Base-by-base conservation (phyloP, 2,329 filamentous ascomycete species). In the Neofusicoccum sp. region DNA sequence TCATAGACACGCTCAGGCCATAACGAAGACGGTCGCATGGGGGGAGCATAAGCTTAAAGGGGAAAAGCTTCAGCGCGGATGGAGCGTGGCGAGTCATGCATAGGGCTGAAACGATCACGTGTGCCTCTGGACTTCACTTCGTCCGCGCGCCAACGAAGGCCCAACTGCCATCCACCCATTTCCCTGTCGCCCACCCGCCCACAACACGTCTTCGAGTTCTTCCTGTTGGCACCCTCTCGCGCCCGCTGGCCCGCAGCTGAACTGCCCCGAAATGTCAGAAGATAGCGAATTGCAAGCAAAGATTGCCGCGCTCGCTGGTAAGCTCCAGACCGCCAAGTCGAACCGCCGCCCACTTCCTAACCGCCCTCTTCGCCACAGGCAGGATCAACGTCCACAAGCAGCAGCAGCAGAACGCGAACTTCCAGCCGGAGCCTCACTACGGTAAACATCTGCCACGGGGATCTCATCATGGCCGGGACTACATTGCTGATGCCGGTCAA, bases 361-460 rank as follows among this genome's bases (percentile, higher is more conserved):
- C 53, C 33, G 26, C 24, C 41, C 14, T 16, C 24, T 34, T 20
- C 44, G 28, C 36, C n/a, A 43, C 28, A 91, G 89, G 89, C 66
- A 88, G 90, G 75, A 93, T 95, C 71, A 92, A 92, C 72, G 85
- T 87, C 57, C 87, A 90, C 77, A 92, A 90, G 73, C 89, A 84
- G 64, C 57, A 49, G 16, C 44, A 60, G 34, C 36, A 51, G 36
- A 48, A 7, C 83, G 87, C 64, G 81, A 84, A 65, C 63, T 40
- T 58, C 63, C 68, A 44, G 36, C 69, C 51, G 3, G 26, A n/a
- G 3, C 16, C 36, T 33, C 16, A 43, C 11, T 51, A 51, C 20
- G 57, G 57, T 60, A 56, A 31, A 71, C 34, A 67, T 53, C 26
- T 69, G 11, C 64, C 66, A 60, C 65, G 69, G 75, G 71, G 75